Base-by-base conservation (phyloP, 192 early-diverging fungal species). In the Backusella mclennaniae region DNA sequence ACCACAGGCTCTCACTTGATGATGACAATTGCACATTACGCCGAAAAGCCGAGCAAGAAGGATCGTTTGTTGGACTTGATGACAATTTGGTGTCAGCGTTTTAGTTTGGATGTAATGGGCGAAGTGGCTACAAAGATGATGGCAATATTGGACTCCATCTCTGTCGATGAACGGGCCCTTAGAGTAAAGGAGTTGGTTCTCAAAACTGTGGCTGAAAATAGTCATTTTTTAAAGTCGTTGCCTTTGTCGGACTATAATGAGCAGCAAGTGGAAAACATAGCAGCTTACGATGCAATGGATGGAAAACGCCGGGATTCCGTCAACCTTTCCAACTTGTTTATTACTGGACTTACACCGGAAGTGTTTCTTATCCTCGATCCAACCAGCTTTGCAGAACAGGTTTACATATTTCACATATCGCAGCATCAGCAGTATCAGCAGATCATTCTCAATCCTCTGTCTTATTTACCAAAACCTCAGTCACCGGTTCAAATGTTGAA, bases 331-430 rank as follows among this genome's bases (percentile, higher is more conserved):
- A 84, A 87, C 70, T 69, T 88, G 0, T 49, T 88, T 31, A 84
- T 87, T 26, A 91, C 88, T 0, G 92, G 92, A 0, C 80, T 94
- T 44, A 87, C 87, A 8, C 90, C 90, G 12, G 83, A 87, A 6
- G 73, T 92, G 14, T 87, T 94, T 72, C 81, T 94, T 29, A 84
- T 83, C 23, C 78, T 94, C 12, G 69, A 85, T 35, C 89, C 92
- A 3, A 66, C 70, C 1, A 87, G 89, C 59, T 87, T 94, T 82
- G 89, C 92, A 17, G 83, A 90, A 36, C 92, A 94, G 75, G 80
- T 94, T 49, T 92, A 92, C 46, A 71, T 89, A 38, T 94, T 90
- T 78, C 92, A 94, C 82, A 81, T 75, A 1, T 69, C 79, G 0
- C 79, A 84, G 35, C 56, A 75, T 66, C 33, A 46, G 12, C 59